A percentile compares a stretch with the other conserved stretches of the same genome.
phyloP scores from a whole-genome alignment of 2,329 filamentous ascomycete species.

The Proliferodiscus dingleyae region DNA sequence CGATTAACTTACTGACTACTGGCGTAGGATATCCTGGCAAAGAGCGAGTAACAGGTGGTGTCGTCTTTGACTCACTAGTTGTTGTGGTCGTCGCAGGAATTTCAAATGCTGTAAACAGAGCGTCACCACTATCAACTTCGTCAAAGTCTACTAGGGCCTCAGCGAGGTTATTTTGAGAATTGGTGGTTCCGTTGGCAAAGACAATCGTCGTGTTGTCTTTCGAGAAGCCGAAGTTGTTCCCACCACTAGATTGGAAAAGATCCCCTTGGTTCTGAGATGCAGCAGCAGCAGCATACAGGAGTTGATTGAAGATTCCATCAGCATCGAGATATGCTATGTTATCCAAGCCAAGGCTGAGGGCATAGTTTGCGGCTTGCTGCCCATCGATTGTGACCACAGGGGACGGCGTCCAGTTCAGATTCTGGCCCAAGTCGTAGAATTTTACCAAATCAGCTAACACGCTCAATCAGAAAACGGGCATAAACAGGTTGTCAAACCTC shows the following conservation, averaged over 20 bases:
- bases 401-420: conserved; percentile 33
- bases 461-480: not conserved
- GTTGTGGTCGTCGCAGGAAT: not conserved
- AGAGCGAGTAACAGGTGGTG: no score
- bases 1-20: conserved; percentile 3
- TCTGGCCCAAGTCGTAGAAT: not conserved
- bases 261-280: conserved; percentile 10
- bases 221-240: no score
- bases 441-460: not conserved
- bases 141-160: conserved; percentile 24
- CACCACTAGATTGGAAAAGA: conserved; percentile 28
- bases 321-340: conserved; percentile 31
- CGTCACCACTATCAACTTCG: conserved; percentile 13
- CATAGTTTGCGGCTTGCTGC: conserved; percentile 41
- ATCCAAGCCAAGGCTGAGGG: conserved; percentile 22
- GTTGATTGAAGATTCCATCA: conserved; percentile 36
- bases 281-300: conserved; percentile 20
- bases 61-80: not conserved
- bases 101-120: conserved; percentile 12
- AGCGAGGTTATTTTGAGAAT: conserved; percentile 29
- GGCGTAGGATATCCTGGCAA: conserved; percentile 15
- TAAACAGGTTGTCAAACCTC: not conserved
- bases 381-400: conserved; percentile 51
- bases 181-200: conserved; percentile 35
- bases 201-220: conserved; percentile 28